Evolutionary conservation across 2,329 filamentous ascomycete species (phyloP).

Genomic region (Apiospora pterosperma): DNA sequence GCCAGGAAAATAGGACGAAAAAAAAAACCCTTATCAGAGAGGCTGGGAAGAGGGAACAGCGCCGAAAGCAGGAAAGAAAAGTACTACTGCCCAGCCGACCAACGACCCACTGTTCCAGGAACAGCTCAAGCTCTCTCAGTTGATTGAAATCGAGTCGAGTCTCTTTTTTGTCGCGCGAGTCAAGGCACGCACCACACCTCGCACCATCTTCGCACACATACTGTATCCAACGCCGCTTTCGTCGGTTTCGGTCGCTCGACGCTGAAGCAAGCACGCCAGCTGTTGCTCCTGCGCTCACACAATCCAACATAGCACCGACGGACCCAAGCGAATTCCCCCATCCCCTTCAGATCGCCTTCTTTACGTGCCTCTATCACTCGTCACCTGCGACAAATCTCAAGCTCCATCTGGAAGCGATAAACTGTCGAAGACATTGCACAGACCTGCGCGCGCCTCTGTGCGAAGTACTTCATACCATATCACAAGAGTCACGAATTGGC

Average conservation of each 20-base stretch:
- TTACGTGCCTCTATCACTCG: not conserved
- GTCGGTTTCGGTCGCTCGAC: not conserved
- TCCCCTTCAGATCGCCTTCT: not conserved
- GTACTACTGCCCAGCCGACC: not conserved
- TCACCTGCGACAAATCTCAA: conserved; percentile 2
- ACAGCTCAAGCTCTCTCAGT: not conserved
- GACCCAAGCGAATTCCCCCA: not conserved
- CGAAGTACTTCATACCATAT: not conserved
- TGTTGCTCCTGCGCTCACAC: not conserved
- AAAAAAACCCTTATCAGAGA: not conserved
- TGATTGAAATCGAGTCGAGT: not conserved
- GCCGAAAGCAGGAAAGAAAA: not conserved
- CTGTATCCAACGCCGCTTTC: not conserved
- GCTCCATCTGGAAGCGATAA: not conserved
- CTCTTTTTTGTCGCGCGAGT: not conserved
- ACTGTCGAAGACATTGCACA: not conserved
- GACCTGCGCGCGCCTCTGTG: conserved; percentile 1
- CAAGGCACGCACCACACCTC: not conserved
- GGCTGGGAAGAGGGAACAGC: not conserved
- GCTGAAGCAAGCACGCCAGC: not conserved
- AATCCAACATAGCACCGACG: not conserved
- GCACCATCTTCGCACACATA: not conserved
- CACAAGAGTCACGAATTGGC: not conserved
- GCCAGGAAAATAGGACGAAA: not conserved
- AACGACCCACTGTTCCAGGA: not conserved